phyloP scores from a whole-genome alignment of 2,329 filamentous ascomycete genomes.

The Aureobasidium sp. region DNA sequence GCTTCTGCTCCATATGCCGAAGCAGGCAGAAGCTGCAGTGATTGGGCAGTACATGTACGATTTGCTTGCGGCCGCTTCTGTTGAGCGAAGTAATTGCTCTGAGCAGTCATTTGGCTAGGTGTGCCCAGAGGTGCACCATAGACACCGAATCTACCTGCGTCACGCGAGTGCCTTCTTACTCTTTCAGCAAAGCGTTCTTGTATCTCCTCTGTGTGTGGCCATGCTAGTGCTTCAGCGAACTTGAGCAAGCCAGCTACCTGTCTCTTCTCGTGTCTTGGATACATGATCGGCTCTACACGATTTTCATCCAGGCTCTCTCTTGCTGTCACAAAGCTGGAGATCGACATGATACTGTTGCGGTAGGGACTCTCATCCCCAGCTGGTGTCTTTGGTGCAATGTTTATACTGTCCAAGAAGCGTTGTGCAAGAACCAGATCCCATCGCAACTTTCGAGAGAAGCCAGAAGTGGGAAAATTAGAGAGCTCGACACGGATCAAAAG shows the following conservation, averaged over 20 bases:
- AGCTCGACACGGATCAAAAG: conserved; percentile 44
- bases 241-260: conserved; percentile 43
- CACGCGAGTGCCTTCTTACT: not conserved
- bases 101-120: conserved; percentile 18
- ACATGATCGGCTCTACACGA: conserved; percentile 20
- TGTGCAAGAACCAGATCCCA: conserved; percentile 49
- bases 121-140: conserved; percentile 32
- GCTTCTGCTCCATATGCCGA: not conserved
- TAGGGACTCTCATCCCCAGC: conserved; percentile 5
- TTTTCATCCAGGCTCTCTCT: conserved; percentile 16
- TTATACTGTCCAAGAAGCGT: conserved; percentile 45
- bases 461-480: conserved; percentile 5
- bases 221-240: conserved; percentile 43
- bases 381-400: conserved; percentile 27
- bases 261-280: conserved; percentile 28
- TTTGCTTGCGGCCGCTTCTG: conserved; percentile 11
- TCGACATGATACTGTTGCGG: conserved; percentile 20
- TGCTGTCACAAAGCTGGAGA: conserved; percentile 19
- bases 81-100: conserved; percentile 10
- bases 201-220: conserved; percentile 33
- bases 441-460: conserved; percentile 44
- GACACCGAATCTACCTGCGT: conserved; percentile 23
- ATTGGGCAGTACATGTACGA: conserved; percentile 6
- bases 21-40: conserved; percentile 11
- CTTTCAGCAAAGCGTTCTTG: conserved; percentile 4